A percentile compares a stretch with the other conserved stretches of the same genome.
Evolutionary conservation across 805 yeast genomes (phyloP).

Genomic region (Lipomyces yamanashiensis): DNA sequence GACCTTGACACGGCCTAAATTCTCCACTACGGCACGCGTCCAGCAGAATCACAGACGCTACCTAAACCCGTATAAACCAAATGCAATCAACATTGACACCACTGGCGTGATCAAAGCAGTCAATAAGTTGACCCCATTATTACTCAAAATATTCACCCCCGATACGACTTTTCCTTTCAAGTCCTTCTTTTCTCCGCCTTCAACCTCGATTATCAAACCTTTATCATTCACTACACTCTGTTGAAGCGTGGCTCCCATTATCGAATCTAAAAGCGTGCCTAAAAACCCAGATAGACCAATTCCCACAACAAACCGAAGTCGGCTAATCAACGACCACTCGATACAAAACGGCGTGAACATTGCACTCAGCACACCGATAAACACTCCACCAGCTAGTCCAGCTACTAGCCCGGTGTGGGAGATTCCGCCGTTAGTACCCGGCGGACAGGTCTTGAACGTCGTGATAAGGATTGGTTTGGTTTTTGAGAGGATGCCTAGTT

Average conservation of each 20-base stretch:
- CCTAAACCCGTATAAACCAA: constrained; percentile 11
- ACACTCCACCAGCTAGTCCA: constrained; percentile 47
- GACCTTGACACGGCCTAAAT: no score
- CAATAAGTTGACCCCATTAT: constrained; percentile 48
- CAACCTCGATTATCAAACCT: constrained; percentile 48
- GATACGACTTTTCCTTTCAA: constrained; percentile 41
- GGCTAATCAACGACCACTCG: constrained; percentile 28
- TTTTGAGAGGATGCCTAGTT: constrained; percentile 51
- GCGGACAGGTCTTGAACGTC: constrained; percentile 50
- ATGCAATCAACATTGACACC: constrained; percentile 41
- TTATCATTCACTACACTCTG: constrained; percentile 45
- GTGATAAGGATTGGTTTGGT: constrained; percentile 50
- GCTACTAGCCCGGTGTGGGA: constrained; percentile 47
- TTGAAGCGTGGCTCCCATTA: constrained; percentile 52
- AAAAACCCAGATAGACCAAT: constrained; percentile 46
- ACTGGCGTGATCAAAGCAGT: constrained; percentile 46
- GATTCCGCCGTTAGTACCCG: constrained; percentile 56
- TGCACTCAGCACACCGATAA: constrained; percentile 45
- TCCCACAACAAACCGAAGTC: constrained; percentile 40
- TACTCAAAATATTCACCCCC: constrained; percentile 48
- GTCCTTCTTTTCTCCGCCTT: constrained; percentile 39
- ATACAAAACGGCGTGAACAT: constrained; percentile 39
- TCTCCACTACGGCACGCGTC: neutral
- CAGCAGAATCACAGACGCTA: neutral
- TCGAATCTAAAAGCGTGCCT: constrained; percentile 51